Evolutionary conservation across 2,329 filamentous ascomycete species (phyloP).

Genomic region (Ascochyta lentis): DNA sequence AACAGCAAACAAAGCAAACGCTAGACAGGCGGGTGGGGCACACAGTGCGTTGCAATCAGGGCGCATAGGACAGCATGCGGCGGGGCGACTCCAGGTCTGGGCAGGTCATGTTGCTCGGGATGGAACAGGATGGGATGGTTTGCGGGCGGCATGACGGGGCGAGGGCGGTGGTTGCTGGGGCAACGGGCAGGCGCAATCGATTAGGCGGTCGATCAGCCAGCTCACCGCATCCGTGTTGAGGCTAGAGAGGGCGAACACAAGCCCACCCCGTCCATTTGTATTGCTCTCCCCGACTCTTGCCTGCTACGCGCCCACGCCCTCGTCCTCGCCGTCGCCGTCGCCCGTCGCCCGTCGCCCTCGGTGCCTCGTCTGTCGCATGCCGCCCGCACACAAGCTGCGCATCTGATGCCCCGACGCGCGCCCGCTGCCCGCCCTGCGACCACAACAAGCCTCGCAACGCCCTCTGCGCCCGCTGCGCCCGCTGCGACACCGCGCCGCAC

Average conservation of each 20-base stretch:
- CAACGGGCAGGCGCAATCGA: conserved; percentile 18
- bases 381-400: conserved; percentile 22
- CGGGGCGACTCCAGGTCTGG: not conserved
- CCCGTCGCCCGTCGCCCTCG: conserved; percentile 25
- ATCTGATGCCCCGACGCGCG: conserved; percentile 36
- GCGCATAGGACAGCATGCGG: conserved; percentile 17
- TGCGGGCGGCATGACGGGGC: conserved; percentile 16
- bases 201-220: conserved; percentile 14
- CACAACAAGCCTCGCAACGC: conserved; percentile 16
- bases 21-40: conserved; percentile 9
- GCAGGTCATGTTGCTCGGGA: conserved; percentile 3
- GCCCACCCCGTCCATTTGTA: conserved; percentile 5
- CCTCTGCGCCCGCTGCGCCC: not conserved
- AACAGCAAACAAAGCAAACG: not conserved
- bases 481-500: conserved; percentile 16
- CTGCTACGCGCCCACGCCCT: conserved; percentile 10
- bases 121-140: conserved; percentile 10
- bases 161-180: conserved; percentile 17
- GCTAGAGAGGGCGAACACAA: conserved; percentile 3
- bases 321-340: conserved; percentile 24
- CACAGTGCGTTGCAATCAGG: not conserved
- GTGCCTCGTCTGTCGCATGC: conserved; percentile 25
- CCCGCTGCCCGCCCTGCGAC: conserved; percentile 14
- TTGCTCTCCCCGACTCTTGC: conserved; percentile 6
- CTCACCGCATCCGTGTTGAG: conserved; percentile 28